Percentiles rank a stretch among this genome's conserved stretches.
Conservation (phyloP, 2,329 filamentous ascomycete species). For the Macrophomina phaseolina region DNA sequence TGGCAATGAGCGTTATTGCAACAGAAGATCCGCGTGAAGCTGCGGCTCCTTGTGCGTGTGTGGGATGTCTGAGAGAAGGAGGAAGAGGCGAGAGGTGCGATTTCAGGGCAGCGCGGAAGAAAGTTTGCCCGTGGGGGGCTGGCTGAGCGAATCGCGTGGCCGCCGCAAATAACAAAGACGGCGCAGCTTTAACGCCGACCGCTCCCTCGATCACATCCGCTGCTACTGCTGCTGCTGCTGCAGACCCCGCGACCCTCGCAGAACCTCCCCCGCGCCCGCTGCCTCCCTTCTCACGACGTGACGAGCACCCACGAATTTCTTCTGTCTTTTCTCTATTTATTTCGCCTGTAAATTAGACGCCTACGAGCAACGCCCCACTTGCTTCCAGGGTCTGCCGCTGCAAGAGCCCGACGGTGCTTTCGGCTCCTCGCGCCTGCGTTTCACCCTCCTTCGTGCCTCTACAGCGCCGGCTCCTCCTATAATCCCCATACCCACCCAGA, state of each 20-base stretch:
- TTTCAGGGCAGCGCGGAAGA: background rate
- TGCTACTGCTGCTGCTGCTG: background rate
- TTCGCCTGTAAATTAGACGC: constrained; percentile 6
- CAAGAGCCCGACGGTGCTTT: constrained; percentile 25
- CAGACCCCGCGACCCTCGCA: background rate
- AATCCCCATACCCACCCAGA: background rate
- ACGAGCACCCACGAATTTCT: constrained; percentile 20
- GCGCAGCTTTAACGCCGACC: constrained; percentile 17
- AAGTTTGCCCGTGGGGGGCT: background rate
- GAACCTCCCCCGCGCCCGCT: background rate
- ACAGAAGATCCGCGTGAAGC: background rate
- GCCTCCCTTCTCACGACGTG: constrained; percentile 16
- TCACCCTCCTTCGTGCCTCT: constrained; percentile 20
- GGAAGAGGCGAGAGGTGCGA: background rate
- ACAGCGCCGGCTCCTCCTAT: background rate
- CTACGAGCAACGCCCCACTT: background rate
- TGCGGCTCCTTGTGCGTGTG: background rate
- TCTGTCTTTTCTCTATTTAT: background rate
- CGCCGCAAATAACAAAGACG: constrained; percentile 16
- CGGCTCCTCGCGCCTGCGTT: constrained; percentile 20
- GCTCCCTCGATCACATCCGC: background rate
- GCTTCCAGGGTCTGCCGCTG: constrained; percentile 18
- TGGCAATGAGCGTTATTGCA: too few species aligned
- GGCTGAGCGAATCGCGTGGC: constrained; percentile 4
- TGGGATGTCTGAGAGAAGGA: too few species aligned